Evolutionary conservation across 2,329 filamentous ascomycete genomes (phyloP).

Genomic region (Beauveria sp.): DNA sequence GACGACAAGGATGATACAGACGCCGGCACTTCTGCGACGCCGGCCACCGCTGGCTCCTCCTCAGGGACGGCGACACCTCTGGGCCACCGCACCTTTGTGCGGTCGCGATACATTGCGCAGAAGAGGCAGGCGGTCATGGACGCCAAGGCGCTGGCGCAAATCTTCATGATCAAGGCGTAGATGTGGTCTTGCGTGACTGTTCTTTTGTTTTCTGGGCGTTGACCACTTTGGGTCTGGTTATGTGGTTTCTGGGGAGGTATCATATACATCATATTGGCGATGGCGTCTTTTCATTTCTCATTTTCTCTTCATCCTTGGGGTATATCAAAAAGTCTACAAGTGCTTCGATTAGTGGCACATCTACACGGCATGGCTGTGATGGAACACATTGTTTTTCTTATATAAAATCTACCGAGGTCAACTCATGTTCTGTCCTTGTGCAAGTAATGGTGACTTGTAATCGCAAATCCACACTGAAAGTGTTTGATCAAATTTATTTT

Average conservation of each 20-base stretch:
- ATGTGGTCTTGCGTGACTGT: not conserved
- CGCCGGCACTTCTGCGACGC: conserved; percentile 26
- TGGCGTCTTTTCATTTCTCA: not conserved
- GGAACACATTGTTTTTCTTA: no score
- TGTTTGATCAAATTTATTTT: not conserved
- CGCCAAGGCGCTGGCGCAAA: conserved; percentile 76
- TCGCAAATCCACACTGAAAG: not conserved
- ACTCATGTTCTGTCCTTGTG: no score
- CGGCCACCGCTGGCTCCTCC: conserved; percentile 21
- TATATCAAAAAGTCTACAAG: not conserved
- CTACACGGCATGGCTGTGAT: no score
- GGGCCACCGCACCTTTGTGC: conserved; percentile 60
- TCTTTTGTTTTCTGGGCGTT: not conserved
- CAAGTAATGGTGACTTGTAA: not conserved
- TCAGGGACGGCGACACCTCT: conserved; percentile 40
- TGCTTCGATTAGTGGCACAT: not conserved
- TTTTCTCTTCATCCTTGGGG: not conserved
- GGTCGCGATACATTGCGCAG: conserved; percentile 78
- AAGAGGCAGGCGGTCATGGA: conserved; percentile 81
- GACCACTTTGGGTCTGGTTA: not conserved
- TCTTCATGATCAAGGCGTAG: conserved; percentile 59
- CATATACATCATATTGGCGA: not conserved
- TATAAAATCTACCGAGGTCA: no score
- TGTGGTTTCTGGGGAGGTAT: not conserved
- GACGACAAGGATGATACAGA: conserved; percentile 17